These are phyloP conservation scores for Colletotrichum cereale DNA, from an alignment of 2,329 filamentous ascomycete species.

Conservation along the genomic window DNA sequence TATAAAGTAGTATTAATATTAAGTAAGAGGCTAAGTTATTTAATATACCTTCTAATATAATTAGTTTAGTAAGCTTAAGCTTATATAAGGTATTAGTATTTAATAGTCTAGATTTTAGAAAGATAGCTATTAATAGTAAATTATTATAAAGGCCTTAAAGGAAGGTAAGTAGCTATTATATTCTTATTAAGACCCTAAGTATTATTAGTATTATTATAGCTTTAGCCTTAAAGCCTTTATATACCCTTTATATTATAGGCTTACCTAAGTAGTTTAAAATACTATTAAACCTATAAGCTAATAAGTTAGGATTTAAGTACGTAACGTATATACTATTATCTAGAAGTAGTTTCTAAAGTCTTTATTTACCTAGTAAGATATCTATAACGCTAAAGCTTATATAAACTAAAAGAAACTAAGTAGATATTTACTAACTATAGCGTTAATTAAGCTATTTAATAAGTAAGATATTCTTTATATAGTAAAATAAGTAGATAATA, in stretches of 20 bases:
- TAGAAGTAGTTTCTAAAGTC: constrained; percentile 26
- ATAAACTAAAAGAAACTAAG: not conserved
- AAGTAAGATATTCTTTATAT: constrained; percentile 41
- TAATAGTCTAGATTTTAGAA: constrained; percentile 10
- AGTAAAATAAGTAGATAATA: constrained; percentile 36
- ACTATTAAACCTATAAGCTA: not conserved
- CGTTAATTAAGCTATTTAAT: not conserved
- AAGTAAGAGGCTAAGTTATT: not conserved
- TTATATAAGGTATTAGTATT: not conserved
- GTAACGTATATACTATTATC: not conserved
- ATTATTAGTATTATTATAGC: not conserved
- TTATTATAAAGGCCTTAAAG: no score
- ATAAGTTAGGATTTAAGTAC: not conserved
- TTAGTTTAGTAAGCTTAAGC: not conserved
- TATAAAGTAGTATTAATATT: not conserved
- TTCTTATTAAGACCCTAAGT: not conserved
- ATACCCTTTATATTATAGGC: not conserved
- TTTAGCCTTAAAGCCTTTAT: not conserved
- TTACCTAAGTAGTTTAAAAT: not conserved
- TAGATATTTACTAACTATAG: not conserved
- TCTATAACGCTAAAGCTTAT: constrained; percentile 39
- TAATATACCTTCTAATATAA: not conserved
- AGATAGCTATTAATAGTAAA: constrained; percentile 22
- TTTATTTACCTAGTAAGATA: constrained; percentile 32
- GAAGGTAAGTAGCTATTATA: not conserved